Evolutionary conservation across 257 asterid species (phyloP).

Genomic region (Gentiana dahurica): DNA sequence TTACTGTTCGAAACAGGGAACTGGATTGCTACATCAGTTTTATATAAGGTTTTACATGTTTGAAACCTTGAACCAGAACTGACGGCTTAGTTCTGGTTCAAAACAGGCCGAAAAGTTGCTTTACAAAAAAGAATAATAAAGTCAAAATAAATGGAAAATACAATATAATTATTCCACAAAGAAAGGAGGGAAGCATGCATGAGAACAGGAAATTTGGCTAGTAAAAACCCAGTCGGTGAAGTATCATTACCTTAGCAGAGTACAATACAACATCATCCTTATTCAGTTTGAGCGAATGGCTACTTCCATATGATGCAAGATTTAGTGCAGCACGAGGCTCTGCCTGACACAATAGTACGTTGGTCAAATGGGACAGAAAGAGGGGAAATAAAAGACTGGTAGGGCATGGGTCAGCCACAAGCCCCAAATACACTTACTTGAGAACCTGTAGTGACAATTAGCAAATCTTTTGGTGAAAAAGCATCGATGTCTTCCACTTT

Average conservation of each 20-base stretch:
- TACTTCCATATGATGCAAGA: slow-evolving; percentile 95
- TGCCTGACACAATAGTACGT: slow-evolving; percentile 57
- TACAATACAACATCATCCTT: slow-evolving; percentile 83
- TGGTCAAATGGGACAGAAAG: slow-evolving; percentile 15
- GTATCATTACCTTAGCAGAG: slow-evolving; percentile 81
- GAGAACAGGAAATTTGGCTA: too few species aligned
- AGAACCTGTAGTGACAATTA: slow-evolving; percentile 97
- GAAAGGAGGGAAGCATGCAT: too few species aligned
- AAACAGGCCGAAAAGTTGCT: too few species aligned
- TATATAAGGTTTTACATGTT: too few species aligned
- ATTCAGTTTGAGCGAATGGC: slow-evolving; percentile 85
- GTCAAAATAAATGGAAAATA: too few species aligned
- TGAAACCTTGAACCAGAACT: too few species aligned
- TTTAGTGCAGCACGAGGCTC: slow-evolving; percentile 99
- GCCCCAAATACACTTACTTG: slow-evolving; percentile 49
- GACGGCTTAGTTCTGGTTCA: too few species aligned
- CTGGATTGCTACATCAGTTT: too few species aligned
- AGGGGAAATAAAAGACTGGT: neutral
- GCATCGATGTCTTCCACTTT: slow-evolving; percentile 96
- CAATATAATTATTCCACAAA: too few species aligned
- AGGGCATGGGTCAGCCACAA: slow-evolving; percentile 4
- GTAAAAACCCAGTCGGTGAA: neutral
- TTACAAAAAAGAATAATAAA: too few species aligned
- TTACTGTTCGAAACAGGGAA: too few species aligned
- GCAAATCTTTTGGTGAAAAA: slow-evolving; percentile 92